Base-by-base conservation (phyloP, 1,284 basidiomycete species). In the Mrakiaceae sp. region DNA sequence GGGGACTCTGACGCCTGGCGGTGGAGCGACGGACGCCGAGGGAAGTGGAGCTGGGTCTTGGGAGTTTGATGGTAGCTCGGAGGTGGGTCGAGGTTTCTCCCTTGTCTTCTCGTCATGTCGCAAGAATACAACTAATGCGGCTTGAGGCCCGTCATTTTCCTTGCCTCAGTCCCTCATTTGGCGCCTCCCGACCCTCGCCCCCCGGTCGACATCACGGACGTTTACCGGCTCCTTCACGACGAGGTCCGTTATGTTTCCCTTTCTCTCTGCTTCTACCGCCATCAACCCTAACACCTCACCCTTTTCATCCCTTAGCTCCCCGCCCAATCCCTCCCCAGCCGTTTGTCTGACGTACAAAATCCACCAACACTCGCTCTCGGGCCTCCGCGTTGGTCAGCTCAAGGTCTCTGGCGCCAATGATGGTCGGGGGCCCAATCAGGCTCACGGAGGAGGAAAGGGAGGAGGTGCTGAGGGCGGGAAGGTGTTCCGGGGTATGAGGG, bases 331-430 rank as follows among this genome's bases (percentile, higher is more conserved):
- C 62, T 79, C 89, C 9, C 87, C 84, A 56, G 85, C 88, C 0
- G 80, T 95, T 66, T 81, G 83, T 62, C 79, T 90, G 47, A 77
- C 77, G 8, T 96, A 90, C 75, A 81, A 83, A 53, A 82, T 92
- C 47, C 81, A 84, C 39, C 83, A 86, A 54, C 80, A 87, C 72
- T 85, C 84, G 50, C 88, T 87, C 73, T 91, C 90, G 2, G 81
- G 85, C 7, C 78, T 96, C 62, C 88, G 87, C 68, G 86, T 96
- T 3, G 88, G 91, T 67, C 86, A 90, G 70, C 81, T 97, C 64
- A 89, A 86, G 72, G 78, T 96, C n/a, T 82, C 82, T 0, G 84
- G 87, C 3, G 6, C 58, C 12, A 55, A 58, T n/a, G 64, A 60
- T 7, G 40, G 51, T 6, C 43, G 46, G 14, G 49, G 49, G 10